These are phyloP conservation scores for Coemansia sp. DNA, from an alignment of 192 early-diverging fungal genomes.

Conservation along the genomic window DNA sequence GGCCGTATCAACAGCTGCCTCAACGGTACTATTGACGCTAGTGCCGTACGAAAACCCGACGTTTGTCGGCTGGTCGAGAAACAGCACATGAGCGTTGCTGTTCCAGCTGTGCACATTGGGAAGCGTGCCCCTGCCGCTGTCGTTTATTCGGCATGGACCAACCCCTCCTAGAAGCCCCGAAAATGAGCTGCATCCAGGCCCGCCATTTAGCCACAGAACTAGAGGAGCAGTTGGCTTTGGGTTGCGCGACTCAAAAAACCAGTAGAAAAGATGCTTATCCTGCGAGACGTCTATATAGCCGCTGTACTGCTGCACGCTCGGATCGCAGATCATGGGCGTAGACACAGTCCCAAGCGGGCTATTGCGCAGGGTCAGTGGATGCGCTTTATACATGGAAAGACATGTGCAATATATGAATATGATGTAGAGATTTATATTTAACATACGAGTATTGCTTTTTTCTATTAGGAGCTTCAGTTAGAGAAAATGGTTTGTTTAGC, in stretches of 20 bases:
- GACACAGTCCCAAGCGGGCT: background rate
- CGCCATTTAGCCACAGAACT: slow-evolving; percentile 73
- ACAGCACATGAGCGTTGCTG: slow-evolving; percentile 72
- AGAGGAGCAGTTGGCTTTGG: slow-evolving; percentile 65
- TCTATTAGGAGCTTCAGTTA: too few relatives aligned
- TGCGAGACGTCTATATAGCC: slow-evolving; percentile 61
- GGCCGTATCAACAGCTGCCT: slow-evolving; percentile 77
- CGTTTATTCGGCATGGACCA: slow-evolving; percentile 78
- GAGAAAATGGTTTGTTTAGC: too few relatives aligned
- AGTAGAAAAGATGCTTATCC: slow-evolving; percentile 81
- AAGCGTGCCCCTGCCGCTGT: slow-evolving; percentile 61
- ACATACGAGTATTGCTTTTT: background rate
- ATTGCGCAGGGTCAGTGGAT: slow-evolving; percentile 6
- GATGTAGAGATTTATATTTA: background rate
- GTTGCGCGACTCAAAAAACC: slow-evolving; percentile 90
- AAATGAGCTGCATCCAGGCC: slow-evolving; percentile 77
- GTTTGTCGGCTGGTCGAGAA: slow-evolving; percentile 82
- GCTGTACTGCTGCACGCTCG: slow-evolving; percentile 79
- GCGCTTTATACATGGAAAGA: background rate
- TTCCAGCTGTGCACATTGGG: slow-evolving; percentile 85
- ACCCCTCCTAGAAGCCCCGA: slow-evolving; percentile 72
- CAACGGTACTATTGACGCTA: slow-evolving; percentile 59
- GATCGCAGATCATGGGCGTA: slow-evolving; percentile 73
- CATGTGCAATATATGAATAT: background rate
- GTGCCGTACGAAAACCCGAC: slow-evolving; percentile 83